These are phyloP conservation scores for Boechera retrofracta DNA, from an alignment of 345 rosid genomes.

Conservation along the genomic window DNA sequence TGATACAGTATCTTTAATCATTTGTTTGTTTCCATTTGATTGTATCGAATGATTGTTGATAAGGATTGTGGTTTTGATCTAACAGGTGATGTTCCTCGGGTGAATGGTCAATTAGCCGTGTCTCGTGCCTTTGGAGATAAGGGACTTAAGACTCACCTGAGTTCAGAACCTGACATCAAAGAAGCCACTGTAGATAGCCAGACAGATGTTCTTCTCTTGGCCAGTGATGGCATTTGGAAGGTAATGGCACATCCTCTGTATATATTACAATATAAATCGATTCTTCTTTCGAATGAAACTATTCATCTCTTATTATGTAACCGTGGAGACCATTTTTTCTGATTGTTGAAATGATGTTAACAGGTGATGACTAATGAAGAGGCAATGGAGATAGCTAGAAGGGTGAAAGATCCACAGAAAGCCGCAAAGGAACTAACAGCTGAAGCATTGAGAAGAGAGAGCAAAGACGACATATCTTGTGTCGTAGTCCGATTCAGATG, in stretches of 20 bases:
- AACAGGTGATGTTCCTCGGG: conserved; percentile 85
- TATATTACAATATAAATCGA: background rate
- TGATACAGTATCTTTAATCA: background rate
- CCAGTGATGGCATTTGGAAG: conserved; percentile 93
- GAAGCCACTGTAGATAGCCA: conserved; percentile 47
- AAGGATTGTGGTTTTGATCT: background rate
- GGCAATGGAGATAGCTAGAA: conserved; percentile 74
- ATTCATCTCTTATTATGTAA: background rate
- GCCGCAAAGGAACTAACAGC: conserved; percentile 77
- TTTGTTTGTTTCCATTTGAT: background rate
- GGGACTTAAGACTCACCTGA: conserved; percentile 78
- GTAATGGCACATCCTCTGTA: conserved; percentile 44
- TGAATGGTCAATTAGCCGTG: conserved; percentile 84
- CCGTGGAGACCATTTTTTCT: background rate
- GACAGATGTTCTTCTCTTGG: conserved; percentile 63
- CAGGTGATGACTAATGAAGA: conserved; percentile 86
- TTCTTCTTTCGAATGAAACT: background rate
- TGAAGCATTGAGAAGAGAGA: conserved; percentile 71
- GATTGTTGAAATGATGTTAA: conserved; percentile 9
- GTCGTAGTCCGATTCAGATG: conserved; percentile 72
- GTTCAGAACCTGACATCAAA: conserved; percentile 79
- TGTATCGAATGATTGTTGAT: background rate
- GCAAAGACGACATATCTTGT: conserved; percentile 86
- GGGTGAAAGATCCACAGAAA: conserved; percentile 70
- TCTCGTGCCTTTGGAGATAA: conserved; percentile 89